These are phyloP conservation scores for Pterula multifida DNA, from an alignment of 1,284 basidiomycete species.

Conservation along the genomic window DNA sequence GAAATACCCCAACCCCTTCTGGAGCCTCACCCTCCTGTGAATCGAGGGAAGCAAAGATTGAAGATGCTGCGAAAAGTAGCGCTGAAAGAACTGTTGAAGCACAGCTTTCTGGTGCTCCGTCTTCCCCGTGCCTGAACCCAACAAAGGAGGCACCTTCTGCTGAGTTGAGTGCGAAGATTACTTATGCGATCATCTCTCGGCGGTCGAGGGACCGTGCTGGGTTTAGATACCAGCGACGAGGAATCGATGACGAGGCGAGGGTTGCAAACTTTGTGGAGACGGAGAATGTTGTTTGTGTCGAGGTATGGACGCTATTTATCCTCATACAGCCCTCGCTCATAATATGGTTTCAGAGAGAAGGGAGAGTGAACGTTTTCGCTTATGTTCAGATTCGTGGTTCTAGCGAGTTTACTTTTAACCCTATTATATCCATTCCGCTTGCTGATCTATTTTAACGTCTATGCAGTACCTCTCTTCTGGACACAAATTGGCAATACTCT, in stretches of 20 bases:
- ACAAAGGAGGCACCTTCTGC: constrained; percentile 31
- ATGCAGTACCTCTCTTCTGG: constrained; percentile 79
- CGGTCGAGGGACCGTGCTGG: constrained; percentile 88
- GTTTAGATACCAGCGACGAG: constrained; percentile 90
- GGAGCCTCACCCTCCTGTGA: not conserved
- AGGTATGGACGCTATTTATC: constrained; percentile 31
- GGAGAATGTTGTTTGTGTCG: constrained; percentile 75
- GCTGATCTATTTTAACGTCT: constrained; percentile 8
- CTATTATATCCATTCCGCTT: too few species aligned
- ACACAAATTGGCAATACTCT: constrained; percentile 74
- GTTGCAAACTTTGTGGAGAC: constrained; percentile 92
- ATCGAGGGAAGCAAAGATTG: not conserved
- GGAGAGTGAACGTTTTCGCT: constrained; percentile 66
- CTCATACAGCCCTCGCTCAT: constrained; percentile 2
- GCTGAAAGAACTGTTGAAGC: not conserved
- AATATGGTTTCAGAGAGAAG: constrained; percentile 42
- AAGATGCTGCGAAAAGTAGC: not conserved
- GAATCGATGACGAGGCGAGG: constrained; percentile 78
- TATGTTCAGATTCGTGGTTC: constrained; percentile 87
- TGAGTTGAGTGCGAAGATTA: constrained; percentile 21
- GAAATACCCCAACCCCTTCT: not conserved
- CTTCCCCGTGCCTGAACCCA: constrained; percentile 16
- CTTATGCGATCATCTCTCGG: constrained; percentile 72
- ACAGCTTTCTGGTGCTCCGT: not conserved
- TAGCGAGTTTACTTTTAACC: constrained; percentile 32